Percentiles rank a stretch among this genome's conserved stretches.
Evolutionary conservation across 2,329 filamentous ascomycete species (phyloP).

Genomic region (Aspergillus piperis): DNA sequence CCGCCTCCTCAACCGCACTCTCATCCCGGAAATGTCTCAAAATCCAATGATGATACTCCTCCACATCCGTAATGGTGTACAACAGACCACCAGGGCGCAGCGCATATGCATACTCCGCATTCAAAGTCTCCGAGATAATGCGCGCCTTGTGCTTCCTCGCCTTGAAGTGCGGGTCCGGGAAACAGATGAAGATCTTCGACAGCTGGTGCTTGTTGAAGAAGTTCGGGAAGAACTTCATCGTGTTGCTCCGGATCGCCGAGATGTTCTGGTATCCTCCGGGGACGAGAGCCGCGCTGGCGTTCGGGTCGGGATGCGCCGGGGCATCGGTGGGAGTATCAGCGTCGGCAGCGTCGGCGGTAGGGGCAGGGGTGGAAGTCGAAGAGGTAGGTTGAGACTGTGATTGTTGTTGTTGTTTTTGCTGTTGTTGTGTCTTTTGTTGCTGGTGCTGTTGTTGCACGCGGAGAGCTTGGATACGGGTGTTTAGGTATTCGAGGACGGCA

Average conservation of each 20-base stretch:
- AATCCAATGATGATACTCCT: constrained; percentile 94
- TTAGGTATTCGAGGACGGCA: constrained; percentile 87
- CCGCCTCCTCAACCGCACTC: constrained; percentile 59
- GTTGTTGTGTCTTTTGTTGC: constrained; percentile 15
- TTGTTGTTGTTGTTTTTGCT: background rate
- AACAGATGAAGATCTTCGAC: constrained; percentile 93
- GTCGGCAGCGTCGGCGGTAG: background rate
- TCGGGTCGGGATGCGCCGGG: background rate
- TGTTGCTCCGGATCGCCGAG: constrained; percentile 85
- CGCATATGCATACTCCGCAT: constrained; percentile 90
- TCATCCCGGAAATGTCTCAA: constrained; percentile 78
- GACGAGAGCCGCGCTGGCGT: constrained; percentile 20
- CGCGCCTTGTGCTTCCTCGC: constrained; percentile 94
- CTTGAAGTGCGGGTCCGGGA: constrained; percentile 98
- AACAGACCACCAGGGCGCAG: constrained; percentile 79
- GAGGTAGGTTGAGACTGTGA: constrained; percentile 7
- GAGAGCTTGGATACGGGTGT: constrained; percentile 81
- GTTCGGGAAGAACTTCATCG: constrained; percentile 99
- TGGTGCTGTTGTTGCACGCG: constrained; percentile 51
- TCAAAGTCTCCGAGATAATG: constrained; percentile 85
- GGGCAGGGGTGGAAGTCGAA: constrained; percentile 2
- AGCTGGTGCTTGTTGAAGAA: constrained; percentile 85
- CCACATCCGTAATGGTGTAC: constrained; percentile 97
- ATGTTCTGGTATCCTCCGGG: constrained; percentile 74
- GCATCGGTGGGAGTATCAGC: constrained; percentile 5